Percentiles rank a stretch among this genome's conserved stretches.
phyloP scores from a whole-genome alignment of 1,284 basidiomycete genomes.

The Tilletiaria anomala region DNA sequence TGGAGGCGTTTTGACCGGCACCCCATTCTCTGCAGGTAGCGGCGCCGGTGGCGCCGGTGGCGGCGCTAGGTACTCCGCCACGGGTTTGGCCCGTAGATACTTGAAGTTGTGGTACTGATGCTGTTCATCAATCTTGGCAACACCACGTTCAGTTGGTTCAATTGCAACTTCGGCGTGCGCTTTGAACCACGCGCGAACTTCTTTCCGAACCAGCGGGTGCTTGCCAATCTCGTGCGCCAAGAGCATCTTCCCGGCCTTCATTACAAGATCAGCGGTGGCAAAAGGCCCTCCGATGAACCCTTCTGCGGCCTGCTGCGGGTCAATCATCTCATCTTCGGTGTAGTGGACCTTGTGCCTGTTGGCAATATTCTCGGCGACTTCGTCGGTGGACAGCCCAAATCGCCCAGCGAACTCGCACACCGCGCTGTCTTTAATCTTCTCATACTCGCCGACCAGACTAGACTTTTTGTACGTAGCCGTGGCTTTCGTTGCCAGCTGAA shows the following conservation, averaged over 20 bases:
- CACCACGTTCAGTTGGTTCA: slow-evolving; percentile 78
- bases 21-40: background rate
- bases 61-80: slow-evolving; percentile 48
- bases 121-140: slow-evolving; percentile 72
- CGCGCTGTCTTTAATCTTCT: slow-evolving; percentile 64
- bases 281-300: background rate
- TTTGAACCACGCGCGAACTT: slow-evolving; percentile 66
- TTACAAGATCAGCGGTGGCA: slow-evolving; percentile 15
- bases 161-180: slow-evolving; percentile 65
- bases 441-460: slow-evolving; percentile 71
- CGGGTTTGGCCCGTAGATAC: slow-evolving; percentile 73
- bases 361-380: slow-evolving; percentile 62
- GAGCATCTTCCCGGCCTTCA: slow-evolving; percentile 57
- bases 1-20: slow-evolving; percentile 1
- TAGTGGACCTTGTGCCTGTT: slow-evolving; percentile 37
- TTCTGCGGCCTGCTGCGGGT: background rate
- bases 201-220: slow-evolving; percentile 73
- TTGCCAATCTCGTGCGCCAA: slow-evolving; percentile 78
- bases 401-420: slow-evolving; percentile 61
- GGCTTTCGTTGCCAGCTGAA: slow-evolving; percentile 8
- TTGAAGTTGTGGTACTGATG: slow-evolving; percentile 91
- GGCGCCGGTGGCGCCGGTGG: background rate
- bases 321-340: slow-evolving; percentile 47
- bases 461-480: slow-evolving; percentile 61
- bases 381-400: slow-evolving; percentile 62